phyloP scores from a whole-genome alignment of 169 alveolate genomes.

The Plasmodium blacklocki region DNA sequence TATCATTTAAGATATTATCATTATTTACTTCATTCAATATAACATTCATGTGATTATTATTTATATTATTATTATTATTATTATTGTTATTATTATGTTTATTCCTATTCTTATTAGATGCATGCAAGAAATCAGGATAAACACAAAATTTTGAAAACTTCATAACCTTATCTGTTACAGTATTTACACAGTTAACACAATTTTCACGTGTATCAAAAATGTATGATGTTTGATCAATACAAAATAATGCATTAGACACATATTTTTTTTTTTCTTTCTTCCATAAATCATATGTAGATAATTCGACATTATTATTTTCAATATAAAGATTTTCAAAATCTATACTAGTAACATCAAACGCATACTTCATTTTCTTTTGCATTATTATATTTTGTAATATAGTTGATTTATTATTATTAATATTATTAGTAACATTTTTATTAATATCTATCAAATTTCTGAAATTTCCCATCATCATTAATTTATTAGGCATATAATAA shows the following conservation, averaged over 20 bases:
- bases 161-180: slow-evolving; percentile 68
- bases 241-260: slow-evolving; percentile 57
- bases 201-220: slow-evolving; percentile 71
- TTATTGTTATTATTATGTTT: background rate
- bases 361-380: slow-evolving; percentile 22
- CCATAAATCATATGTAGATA: slow-evolving; percentile 74
- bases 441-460: slow-evolving; percentile 42
- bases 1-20: slow-evolving; percentile 37
- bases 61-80: slow-evolving; percentile 15
- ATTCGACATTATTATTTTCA: slow-evolving; percentile 63
- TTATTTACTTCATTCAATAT: slow-evolving; percentile 49
- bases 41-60: slow-evolving; percentile 16
- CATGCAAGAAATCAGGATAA: background rate
- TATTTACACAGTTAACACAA: slow-evolving; percentile 70
- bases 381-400: background rate
- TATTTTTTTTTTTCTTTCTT: slow-evolving; percentile 71
- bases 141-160: slow-evolving; percentile 44
- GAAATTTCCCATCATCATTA: slow-evolving; percentile 53
- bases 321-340: slow-evolving; percentile 66
- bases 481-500: slow-evolving; percentile 70
- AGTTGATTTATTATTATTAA: slow-evolving; percentile 1
- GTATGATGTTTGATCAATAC: slow-evolving; percentile 70
- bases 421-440: background rate
- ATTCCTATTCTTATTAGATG: too few species aligned
- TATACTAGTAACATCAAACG: slow-evolving; percentile 45